These are phyloP conservation scores for Lachnellula occidentalis DNA, from an alignment of 2,329 filamentous ascomycete species.

Conservation along the genomic window DNA sequence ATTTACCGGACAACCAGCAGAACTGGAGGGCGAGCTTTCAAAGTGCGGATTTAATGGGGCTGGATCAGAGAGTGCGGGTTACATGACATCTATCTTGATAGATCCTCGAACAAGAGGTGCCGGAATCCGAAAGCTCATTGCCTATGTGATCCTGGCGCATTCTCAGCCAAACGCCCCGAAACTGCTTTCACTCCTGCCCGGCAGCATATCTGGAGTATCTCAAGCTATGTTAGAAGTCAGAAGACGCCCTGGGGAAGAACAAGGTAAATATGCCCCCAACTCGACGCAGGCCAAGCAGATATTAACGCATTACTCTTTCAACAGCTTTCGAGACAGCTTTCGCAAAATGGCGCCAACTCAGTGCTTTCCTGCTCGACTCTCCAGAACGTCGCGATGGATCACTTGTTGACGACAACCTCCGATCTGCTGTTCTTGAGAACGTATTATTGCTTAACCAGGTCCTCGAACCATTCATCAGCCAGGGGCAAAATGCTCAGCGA, in stretches of 20 bases:
- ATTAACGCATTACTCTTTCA: neutral
- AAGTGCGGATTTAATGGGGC: neutral
- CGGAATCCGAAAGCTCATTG: constrained; percentile 3
- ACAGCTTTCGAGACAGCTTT: constrained; percentile 5
- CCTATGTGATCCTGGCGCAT: constrained; percentile 1
- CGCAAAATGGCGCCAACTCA: constrained; percentile 6
- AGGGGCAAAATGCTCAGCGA: neutral
- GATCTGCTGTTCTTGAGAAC: neutral
- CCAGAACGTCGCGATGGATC: constrained; percentile 2
- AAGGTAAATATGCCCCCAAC: neutral
- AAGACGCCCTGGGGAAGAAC: constrained; percentile 1
- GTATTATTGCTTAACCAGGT: neutral
- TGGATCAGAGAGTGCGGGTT: neutral
- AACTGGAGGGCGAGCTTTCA: neutral
- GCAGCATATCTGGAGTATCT: neutral
- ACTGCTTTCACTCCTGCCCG: neutral
- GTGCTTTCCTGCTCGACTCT: constrained; percentile 3
- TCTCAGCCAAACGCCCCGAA: neutral
- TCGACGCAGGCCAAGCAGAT: neutral
- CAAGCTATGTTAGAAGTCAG: neutral
- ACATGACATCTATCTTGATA: constrained; percentile 1
- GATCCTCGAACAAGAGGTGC: neutral
- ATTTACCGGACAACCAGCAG: constrained; percentile 2
- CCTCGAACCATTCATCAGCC: constrained; percentile 2
- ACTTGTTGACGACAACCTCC: neutral